Evolutionary conservation across 2,329 filamentous ascomycete genomes (phyloP).

Genomic region (Dactylellina sp.): DNA sequence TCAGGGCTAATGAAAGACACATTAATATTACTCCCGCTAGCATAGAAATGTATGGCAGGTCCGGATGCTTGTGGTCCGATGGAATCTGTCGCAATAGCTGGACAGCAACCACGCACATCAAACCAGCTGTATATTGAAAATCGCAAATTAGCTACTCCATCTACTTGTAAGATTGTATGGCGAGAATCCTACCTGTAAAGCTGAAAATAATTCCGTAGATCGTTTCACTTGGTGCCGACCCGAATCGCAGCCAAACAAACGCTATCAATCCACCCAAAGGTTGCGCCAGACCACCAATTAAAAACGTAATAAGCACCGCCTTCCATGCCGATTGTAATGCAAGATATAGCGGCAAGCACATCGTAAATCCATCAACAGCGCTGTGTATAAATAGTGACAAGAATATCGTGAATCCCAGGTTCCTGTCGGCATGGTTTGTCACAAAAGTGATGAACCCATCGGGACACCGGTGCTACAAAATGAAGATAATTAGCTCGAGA

Average conservation of each 20-base stretch:
- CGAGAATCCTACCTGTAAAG: slow-evolving; percentile 68
- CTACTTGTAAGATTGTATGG: slow-evolving; percentile 18
- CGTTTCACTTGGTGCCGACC: slow-evolving; percentile 69
- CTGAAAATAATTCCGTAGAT: slow-evolving; percentile 87
- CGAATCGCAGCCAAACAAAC: slow-evolving; percentile 80
- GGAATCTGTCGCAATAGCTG: slow-evolving; percentile 83
- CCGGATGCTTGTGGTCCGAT: slow-evolving; percentile 67
- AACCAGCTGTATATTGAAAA: slow-evolving; percentile 71
- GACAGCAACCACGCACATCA: slow-evolving; percentile 93
- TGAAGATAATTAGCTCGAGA: not conserved
- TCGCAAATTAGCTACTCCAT: not conserved
- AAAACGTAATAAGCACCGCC: slow-evolving; percentile 84
- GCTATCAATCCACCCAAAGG: slow-evolving; percentile 87
- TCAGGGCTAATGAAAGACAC: slow-evolving; percentile 52
- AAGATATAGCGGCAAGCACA: slow-evolving; percentile 92
- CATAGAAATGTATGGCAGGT: slow-evolving; percentile 53
- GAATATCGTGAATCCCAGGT: slow-evolving; percentile 90
- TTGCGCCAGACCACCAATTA: slow-evolving; percentile 87
- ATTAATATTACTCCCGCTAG: slow-evolving; percentile 40
- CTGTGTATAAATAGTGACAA: slow-evolving; percentile 97
- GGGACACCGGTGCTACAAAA: slow-evolving; percentile 42
- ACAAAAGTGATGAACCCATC: slow-evolving; percentile 88
- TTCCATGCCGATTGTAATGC: slow-evolving; percentile 82
- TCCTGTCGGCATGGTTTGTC: slow-evolving; percentile 93
- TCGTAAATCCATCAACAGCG: slow-evolving; percentile 94